Percentiles rank a stretch among this genome's conserved stretches.
Evolutionary conservation across 2,329 filamentous ascomycete species (phyloP).

Genomic region (Cladophialophora carrionii): DNA sequence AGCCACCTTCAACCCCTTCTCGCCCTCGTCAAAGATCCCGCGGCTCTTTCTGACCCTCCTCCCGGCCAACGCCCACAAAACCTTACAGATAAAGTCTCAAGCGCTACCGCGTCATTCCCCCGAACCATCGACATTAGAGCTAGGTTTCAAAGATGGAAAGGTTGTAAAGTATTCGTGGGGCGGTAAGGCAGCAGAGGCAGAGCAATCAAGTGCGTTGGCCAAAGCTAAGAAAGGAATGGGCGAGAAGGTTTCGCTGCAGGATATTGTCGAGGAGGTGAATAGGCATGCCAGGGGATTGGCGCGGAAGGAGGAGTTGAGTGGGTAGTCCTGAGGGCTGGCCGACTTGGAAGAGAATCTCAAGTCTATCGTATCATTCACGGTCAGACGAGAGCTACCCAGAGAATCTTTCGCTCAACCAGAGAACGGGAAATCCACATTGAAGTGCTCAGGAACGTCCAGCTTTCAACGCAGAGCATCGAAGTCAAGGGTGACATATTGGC

Average conservation of each 20-base stretch:
- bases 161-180: constrained; percentile 68
- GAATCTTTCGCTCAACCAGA: background rate
- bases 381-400: background rate
- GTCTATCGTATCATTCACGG: background rate
- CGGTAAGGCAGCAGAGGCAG: constrained; percentile 13
- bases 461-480: background rate
- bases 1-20: constrained; percentile 92
- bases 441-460: background rate
- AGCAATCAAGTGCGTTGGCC: constrained; percentile 39
- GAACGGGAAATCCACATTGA: background rate
- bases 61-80: constrained; percentile 73
- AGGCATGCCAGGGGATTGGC: constrained; percentile 81
- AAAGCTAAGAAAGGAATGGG: constrained; percentile 72
- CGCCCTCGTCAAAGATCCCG: constrained; percentile 74
- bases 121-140: constrained; percentile 67
- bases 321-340: constrained; percentile 38
- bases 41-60: constrained; percentile 85
- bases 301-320: constrained; percentile 77
- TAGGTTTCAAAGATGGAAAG: constrained; percentile 97
- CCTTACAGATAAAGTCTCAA: constrained; percentile 76
- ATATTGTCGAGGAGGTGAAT: constrained; percentile 85
- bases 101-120: constrained; percentile 68
- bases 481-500: background rate
- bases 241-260: constrained; percentile 77
- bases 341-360: background rate